Base-by-base conservation (phyloP, 495 filamentous ascomycete species). In the Trichoderma parareesei region DNA sequence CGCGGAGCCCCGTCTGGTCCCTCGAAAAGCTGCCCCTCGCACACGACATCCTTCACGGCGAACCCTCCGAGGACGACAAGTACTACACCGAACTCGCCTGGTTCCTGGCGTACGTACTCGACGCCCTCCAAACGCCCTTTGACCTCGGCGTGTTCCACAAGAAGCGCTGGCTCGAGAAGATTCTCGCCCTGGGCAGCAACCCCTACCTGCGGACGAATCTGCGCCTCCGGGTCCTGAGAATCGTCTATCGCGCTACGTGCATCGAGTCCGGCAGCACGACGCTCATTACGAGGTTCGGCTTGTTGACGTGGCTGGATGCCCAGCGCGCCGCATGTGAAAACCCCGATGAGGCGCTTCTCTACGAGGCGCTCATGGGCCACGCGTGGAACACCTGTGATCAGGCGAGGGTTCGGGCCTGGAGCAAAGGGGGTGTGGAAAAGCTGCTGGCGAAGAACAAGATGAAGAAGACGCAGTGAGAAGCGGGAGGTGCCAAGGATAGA, bases 121-220 rank as follows among this genome's bases (percentile, higher is more conserved):
- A 88, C 66, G 87, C 88, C 40, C 81, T 85, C 48, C 74, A 76
- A 4, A 76, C 76, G 6, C 67, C 74, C 3, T 67, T 67, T 76
- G 94, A 98, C 71, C 81, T 97, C 74, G 84, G 88, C 18, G 79
- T 94, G n/a, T 94, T 93, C 75, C 88, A 92, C 63, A 87, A 86
- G 61, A 84, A 88, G 48, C 87, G 88, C 59, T 81, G 95, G 11
- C 88, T 97, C 65, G 92, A 96, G 74, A 84, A 87, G 62, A 70
- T 96, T 33, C 82, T 97, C 48, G 82, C 84, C 2, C 76, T 93
- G 57, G 90, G 89, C 63, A 81, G 78, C 49, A 90, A 88, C 9
- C 84, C 88, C 0, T 86, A 85, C 62, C 78, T 89, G 66, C 76
- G 81, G 27, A 75, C 79, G 14, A 77, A 80, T 16, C 74, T 87